Conservation (phyloP, 2,329 filamentous ascomycete genomes). For the Calonectria naviculata region DNA sequence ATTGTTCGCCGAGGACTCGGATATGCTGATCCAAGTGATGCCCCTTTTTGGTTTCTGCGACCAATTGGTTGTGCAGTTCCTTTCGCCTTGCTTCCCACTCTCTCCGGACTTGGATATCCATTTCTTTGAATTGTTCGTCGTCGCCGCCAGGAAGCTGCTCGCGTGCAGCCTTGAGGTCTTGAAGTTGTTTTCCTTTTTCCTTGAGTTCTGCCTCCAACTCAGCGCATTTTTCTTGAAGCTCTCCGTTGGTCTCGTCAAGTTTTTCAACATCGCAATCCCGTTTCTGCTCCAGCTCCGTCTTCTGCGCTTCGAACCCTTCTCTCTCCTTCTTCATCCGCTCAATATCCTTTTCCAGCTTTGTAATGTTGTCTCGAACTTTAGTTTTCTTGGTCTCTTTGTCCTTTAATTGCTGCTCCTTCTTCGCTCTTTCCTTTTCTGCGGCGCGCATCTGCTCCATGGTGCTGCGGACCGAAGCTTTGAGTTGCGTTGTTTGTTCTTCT, state of each 20-base stretch:
- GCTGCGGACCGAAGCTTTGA: constrained; percentile 83
- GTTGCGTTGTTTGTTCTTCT: constrained; percentile 87
- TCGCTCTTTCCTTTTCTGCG: constrained; percentile 80
- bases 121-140: constrained; percentile 66
- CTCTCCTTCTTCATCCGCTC: constrained; percentile 68
- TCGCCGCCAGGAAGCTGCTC: constrained; percentile 72
- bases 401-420: constrained; percentile 78
- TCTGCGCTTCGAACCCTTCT: constrained; percentile 65
- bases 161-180: constrained; percentile 77
- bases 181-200: constrained; percentile 74
- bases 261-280: constrained; percentile 63
- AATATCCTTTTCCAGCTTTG: constrained; percentile 74
- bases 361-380: constrained; percentile 77
- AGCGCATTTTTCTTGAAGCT: constrained; percentile 72
- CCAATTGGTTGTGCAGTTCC: constrained; percentile 62
- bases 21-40: constrained; percentile 60
- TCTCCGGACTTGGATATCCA: constrained; percentile 62
- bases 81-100: constrained; percentile 67
- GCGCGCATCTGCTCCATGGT: constrained; percentile 85
- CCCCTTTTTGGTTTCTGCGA: constrained; percentile 58
- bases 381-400: constrained; percentile 76
- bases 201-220: constrained; percentile 79
- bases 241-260: constrained; percentile 65
- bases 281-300: constrained; percentile 60
- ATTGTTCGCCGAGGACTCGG: constrained; percentile 58